Evolutionary conservation across 2,329 filamentous ascomycete genomes (phyloP).

Genomic region (Neofusicoccum kwambonambiense): DNA sequence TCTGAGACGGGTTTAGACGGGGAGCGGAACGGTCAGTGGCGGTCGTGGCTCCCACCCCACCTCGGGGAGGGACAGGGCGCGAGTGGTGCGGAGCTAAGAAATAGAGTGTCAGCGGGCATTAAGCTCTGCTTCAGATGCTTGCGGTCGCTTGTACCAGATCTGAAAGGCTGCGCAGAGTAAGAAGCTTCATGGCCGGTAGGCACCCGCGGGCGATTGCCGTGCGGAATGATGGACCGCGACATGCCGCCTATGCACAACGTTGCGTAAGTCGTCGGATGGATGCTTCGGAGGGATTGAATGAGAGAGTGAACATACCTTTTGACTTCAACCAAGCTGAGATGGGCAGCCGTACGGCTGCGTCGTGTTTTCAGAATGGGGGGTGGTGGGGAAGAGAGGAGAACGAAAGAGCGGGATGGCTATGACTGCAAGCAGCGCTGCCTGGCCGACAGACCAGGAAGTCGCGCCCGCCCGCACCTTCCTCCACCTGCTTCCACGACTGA

Average conservation of each 20-base stretch:
- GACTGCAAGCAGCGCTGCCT: too few species aligned
- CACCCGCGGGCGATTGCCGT: conserved; percentile 15
- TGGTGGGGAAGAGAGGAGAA: not conserved
- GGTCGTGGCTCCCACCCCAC: not conserved
- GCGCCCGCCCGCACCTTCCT: not conserved
- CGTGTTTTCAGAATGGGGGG: not conserved
- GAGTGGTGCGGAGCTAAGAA: conserved; percentile 10
- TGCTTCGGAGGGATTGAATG: not conserved
- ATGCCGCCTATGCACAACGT: not conserved
- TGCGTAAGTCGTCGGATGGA: not conserved
- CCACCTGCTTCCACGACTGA: not conserved
- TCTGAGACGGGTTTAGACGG: not conserved
- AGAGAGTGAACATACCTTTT: not conserved
- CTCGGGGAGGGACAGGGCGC: not conserved
- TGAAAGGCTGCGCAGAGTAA: not conserved
- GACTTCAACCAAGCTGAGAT: not conserved
- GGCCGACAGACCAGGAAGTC: too few species aligned
- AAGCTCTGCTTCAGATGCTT: not conserved
- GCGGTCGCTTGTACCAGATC: not conserved
- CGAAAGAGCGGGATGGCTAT: not conserved
- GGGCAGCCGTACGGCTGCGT: not conserved
- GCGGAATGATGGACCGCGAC: conserved; percentile 7
- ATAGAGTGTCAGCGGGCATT: not conserved
- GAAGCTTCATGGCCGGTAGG: conserved; percentile 1
- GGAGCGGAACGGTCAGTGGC: not conserved